Evolutionary conservation across 139 green algal genomes (phyloP).

Genomic region (Auxenochlorella pyrenoidosa): DNA sequence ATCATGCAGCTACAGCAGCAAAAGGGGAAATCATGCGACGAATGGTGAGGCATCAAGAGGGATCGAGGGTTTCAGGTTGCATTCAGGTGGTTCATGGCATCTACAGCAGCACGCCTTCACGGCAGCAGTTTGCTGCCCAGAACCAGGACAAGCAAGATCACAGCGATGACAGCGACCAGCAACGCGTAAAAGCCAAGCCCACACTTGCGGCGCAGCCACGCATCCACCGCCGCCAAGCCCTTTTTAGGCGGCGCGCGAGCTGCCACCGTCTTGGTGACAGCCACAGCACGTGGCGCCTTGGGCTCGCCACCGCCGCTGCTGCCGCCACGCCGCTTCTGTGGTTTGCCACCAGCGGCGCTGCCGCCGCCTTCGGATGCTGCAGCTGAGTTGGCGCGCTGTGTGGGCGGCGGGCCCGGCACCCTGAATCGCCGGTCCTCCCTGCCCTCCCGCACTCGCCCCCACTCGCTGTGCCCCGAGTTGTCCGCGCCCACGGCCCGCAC

Average conservation of each 20-base stretch:
- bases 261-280: neutral
- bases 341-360: neutral
- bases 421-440: constrained; percentile 12
- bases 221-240: neutral
- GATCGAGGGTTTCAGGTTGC: no score
- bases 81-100: no score
- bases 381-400: neutral
- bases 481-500: constrained; percentile 64
- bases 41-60: no score
- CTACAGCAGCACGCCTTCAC: no score
- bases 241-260: neutral
- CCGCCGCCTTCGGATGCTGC: neutral
- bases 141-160: neutral
- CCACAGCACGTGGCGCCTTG: neutral
- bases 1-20: no score
- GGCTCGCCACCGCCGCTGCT: neutral
- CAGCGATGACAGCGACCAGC: no score
- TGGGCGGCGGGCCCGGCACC: constrained; percentile 5
- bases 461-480: constrained; percentile 65
- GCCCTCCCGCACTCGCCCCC: constrained; percentile 48
- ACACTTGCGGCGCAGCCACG: neutral
- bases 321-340: neutral
- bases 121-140: neutral
- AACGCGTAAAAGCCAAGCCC: neutral
- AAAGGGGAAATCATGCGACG: no score